Percentiles rank a stretch among this genome's conserved stretches.
Evolutionary conservation across 805 yeast species (phyloP).

Genomic region (Komagataella phaffii): DNA sequence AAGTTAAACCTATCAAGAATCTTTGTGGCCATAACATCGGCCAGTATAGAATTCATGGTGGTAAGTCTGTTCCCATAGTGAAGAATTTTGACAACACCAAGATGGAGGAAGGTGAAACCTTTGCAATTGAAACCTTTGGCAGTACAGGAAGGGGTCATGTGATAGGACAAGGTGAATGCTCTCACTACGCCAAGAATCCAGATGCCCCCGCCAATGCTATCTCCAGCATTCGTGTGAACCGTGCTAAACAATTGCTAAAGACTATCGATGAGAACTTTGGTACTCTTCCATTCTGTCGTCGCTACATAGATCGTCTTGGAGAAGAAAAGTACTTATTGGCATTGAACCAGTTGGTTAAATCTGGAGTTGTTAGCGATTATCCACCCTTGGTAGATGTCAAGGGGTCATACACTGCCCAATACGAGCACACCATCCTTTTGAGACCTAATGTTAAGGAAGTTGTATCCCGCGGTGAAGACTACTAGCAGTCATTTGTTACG

Average conservation of each 20-base stretch:
- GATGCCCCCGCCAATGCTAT: slow-evolving; percentile 26
- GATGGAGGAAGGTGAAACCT: slow-evolving; percentile 98
- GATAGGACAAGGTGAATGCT: slow-evolving; percentile 76
- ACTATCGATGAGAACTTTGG: slow-evolving; percentile 78
- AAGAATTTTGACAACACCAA: slow-evolving; percentile 87
- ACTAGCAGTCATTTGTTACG: slow-evolving; percentile 20
- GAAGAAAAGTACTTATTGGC: slow-evolving; percentile 87
- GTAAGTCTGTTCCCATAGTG: slow-evolving; percentile 93
- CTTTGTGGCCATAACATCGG: slow-evolving; percentile 90
- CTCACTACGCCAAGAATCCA: slow-evolving; percentile 70
- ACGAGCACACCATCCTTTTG: slow-evolving; percentile 83
- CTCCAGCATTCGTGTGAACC: slow-evolving; percentile 42
- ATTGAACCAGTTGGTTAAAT: slow-evolving; percentile 68
- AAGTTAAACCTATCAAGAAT: slow-evolving; percentile 81
- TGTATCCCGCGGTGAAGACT: slow-evolving; percentile 91
- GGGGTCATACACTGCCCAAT: slow-evolving; percentile 93
- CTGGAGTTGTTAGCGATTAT: slow-evolving; percentile 84
- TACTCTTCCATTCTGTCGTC: slow-evolving; percentile 90
- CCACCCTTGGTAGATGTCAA: slow-evolving; percentile 80
- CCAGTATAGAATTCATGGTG: slow-evolving; percentile 80
- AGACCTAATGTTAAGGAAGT: slow-evolving; percentile 92
- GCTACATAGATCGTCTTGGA: slow-evolving; percentile 84
- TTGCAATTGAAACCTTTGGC: slow-evolving; percentile 97
- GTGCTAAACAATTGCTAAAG: slow-evolving; percentile 56
- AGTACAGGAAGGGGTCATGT: slow-evolving; percentile 94